phyloP scores from a whole-genome alignment of 768 basidiomycete genomes.

The Naganishia vishniacii region DNA sequence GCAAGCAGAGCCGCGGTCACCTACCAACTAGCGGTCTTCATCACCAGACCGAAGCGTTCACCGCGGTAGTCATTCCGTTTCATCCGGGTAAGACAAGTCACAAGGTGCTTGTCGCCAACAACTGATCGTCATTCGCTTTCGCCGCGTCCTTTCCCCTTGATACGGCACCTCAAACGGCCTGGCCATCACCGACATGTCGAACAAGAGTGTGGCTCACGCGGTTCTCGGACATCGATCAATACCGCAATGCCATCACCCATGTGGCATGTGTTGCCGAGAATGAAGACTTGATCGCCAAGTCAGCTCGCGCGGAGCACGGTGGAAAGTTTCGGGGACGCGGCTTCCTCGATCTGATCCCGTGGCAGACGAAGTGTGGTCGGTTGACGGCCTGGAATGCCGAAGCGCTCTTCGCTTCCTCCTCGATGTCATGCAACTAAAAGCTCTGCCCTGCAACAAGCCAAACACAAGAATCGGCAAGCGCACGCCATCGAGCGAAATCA shows the following conservation, averaged over 20 bases:
- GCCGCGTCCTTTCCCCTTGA: background rate
- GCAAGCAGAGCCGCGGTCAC: slow-evolving; percentile 30
- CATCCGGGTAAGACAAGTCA: slow-evolving; percentile 19
- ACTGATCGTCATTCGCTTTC: background rate
- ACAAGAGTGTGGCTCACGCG: background rate
- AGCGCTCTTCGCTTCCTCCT: too few species aligned
- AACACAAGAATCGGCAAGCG: too few species aligned
- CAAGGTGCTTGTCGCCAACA: background rate
- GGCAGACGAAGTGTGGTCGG: background rate
- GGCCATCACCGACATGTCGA: slow-evolving; percentile 16
- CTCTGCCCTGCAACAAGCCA: too few species aligned
- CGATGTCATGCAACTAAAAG: too few species aligned
- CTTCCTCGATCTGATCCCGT: background rate
- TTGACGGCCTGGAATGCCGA: too few species aligned
- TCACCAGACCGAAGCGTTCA: slow-evolving; percentile 8
- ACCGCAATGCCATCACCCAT: background rate
- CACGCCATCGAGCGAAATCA: too few species aligned
- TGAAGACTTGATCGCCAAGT: background rate
- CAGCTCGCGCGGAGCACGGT: slow-evolving; percentile 1
- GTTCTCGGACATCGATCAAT: background rate
- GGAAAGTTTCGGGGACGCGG: slow-evolving; percentile 13
- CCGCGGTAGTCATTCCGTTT: slow-evolving; percentile 10
- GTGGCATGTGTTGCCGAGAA: background rate
- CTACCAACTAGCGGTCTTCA: slow-evolving; percentile 26
- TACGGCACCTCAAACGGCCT: background rate